A percentile compares a stretch with the other conserved stretches of the same genome.
Evolutionary conservation across 2,329 filamentous ascomycete genomes (phyloP).

Genomic region (Phaeophleospora eucalypticola): DNA sequence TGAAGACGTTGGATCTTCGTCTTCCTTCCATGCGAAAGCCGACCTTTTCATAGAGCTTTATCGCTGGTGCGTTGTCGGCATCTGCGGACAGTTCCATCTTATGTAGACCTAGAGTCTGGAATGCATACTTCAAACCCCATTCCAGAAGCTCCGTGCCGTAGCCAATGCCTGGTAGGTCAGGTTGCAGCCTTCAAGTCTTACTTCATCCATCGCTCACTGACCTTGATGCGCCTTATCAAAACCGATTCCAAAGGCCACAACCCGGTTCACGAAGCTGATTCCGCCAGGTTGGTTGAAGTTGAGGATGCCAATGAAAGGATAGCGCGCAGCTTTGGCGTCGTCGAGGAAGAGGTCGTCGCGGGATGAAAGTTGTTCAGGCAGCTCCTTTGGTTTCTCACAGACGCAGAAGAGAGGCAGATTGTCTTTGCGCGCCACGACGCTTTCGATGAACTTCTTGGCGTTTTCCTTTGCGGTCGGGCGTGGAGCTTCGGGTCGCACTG

Average conservation of each 20-base stretch:
- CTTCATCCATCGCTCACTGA: background rate
- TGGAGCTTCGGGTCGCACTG: background rate
- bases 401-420: background rate
- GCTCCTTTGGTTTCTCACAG: background rate
- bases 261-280: background rate
- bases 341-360: background rate
- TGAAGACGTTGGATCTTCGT: background rate
- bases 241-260: background rate
- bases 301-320: background rate
- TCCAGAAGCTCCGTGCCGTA: constrained; percentile 1
- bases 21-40: constrained; percentile 42
- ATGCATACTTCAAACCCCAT: background rate
- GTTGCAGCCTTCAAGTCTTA: background rate
- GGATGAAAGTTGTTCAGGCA: background rate
- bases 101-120: too few species aligned
- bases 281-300: background rate
- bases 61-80: constrained; percentile 80
- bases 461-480: background rate
- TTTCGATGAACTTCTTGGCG: background rate
- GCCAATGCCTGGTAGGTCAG: background rate
- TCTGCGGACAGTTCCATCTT: constrained; percentile 93
- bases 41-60: constrained; percentile 82
- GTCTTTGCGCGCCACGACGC: background rate
- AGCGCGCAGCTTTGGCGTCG: background rate
- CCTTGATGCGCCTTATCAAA: constrained; percentile 3